Percentiles rank a stretch among this genome's conserved stretches.
These are phyloP conservation scores for Hyphopichia khmerensis DNA, from an alignment of 1,139 yeast genomes.

Conservation along the genomic window DNA sequence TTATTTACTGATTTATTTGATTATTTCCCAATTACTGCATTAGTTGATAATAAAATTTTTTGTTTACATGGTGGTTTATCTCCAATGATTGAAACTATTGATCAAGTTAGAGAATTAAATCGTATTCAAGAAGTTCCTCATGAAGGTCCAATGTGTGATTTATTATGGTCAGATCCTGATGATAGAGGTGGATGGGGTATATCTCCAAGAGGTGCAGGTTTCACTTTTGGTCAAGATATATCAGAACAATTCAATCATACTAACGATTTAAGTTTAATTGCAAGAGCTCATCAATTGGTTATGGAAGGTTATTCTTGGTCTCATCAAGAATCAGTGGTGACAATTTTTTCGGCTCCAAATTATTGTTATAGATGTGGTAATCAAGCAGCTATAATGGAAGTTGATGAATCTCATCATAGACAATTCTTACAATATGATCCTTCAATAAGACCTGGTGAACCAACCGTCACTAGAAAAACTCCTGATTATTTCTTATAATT, in stretches of 20 bases:
- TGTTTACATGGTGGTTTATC: constrained; percentile 97
- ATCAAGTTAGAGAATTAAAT: constrained; percentile 83
- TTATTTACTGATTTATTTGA: constrained; percentile 77
- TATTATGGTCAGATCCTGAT: constrained; percentile 97
- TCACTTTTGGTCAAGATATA: constrained; percentile 56
- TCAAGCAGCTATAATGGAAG: constrained; percentile 99
- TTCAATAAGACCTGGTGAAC: constrained; percentile 92
- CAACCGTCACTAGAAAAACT: constrained; percentile 90
- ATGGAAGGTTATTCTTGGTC: constrained; percentile 93
- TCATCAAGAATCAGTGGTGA: constrained; percentile 85
- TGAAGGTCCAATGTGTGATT: constrained; percentile 98
- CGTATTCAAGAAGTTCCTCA: constrained; percentile 96
- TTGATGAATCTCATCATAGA: constrained; percentile 86
- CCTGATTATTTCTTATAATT: constrained; percentile 79
- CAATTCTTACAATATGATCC: constrained; percentile 95
- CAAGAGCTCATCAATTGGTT: constrained; percentile 96
- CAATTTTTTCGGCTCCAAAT: constrained; percentile 98
- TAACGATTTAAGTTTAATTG: constrained; percentile 84
- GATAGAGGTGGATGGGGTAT: constrained; percentile 97
- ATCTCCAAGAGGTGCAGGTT: constrained; percentile 98
- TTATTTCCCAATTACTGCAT: constrained; percentile 89
- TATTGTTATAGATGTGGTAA: constrained; percentile 98
- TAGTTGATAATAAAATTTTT: constrained; percentile 85
- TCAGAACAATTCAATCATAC: constrained; percentile 73
- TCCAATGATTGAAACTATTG: constrained; percentile 87